phyloP scores from a whole-genome alignment of 2,329 filamentous ascomycete species.

The Calycina herbarum region DNA sequence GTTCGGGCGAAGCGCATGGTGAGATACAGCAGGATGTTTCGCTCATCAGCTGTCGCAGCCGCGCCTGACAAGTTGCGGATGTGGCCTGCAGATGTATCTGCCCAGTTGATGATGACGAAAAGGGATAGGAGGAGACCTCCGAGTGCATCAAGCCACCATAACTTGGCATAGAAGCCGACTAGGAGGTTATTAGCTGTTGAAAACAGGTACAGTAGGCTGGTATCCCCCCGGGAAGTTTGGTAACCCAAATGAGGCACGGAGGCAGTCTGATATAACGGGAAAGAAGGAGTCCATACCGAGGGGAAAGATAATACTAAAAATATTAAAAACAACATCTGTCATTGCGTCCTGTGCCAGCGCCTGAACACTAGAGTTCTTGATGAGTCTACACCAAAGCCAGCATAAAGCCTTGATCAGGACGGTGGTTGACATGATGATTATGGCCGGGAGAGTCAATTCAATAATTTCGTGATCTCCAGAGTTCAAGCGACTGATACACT shows the following conservation, averaged over 20 bases:
- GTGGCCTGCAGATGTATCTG: conserved; percentile 59
- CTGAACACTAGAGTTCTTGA: conserved; percentile 65
- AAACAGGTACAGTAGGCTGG: background rate
- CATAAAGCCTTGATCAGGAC: conserved; percentile 60
- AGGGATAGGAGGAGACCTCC: conserved; percentile 63
- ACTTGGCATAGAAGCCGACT: conserved; percentile 55
- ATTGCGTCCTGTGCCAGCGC: conserved; percentile 64
- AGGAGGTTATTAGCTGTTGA: conserved; percentile 5
- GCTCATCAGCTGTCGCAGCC: conserved; percentile 50
- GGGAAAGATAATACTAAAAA: conserved; percentile 61
- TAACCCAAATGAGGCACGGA: background rate
- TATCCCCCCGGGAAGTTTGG: background rate
- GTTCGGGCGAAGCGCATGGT: conserved; percentile 57
- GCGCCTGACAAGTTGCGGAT: conserved; percentile 59
- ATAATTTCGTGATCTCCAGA: conserved; percentile 50
- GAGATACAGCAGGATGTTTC: conserved; percentile 59
- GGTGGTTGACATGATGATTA: conserved; percentile 57
- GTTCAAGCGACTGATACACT: conserved; percentile 58
- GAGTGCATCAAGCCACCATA: conserved; percentile 67
- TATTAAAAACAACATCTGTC: conserved; percentile 65
- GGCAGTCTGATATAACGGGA: background rate
- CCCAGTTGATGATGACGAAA: conserved; percentile 71
- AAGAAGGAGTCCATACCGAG: conserved; percentile 38
- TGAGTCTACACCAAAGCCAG: conserved; percentile 57
- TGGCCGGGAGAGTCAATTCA: conserved; percentile 52